Base-by-base conservation (phyloP, 257 asterid genomes). In the Paulownia fortunei region DNA sequence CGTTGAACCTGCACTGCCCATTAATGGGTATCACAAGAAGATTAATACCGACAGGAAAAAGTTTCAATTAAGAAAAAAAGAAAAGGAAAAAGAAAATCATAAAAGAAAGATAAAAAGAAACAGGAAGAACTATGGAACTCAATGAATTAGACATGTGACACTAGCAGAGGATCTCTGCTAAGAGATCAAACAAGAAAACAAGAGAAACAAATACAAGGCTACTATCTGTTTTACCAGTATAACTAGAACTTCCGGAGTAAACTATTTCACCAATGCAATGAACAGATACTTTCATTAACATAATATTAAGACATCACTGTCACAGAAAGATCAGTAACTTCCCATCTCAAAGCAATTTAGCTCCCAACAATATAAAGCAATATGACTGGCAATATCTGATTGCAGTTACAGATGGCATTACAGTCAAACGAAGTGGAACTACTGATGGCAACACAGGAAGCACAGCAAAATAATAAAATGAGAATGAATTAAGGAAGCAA, bases 1-100 rank as follows among this genome's bases (percentile, higher is more conserved):
- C 99, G 63, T 87, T 87, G 88, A 90, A 96, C 90, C 99, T 96
- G 96, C 84, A 59, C 73, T 70, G 71, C 68, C 84, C 76, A 82
- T 76, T 78, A 83, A 74, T 23, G 52, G 69, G 59, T 58, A 70
- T 59, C 18, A 66, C 54, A 41, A 34, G 82, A 81, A 66, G 58
- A 74, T 76, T 18, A 69, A 46, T 51, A 72, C 42, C 51, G n/a
- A 46, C 34, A 18, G 59, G 68, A 49, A 49, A 39, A 63, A 36
- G 10, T n/a, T 37, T 19, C 21, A 27, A 11, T 55, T 6, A 36
- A 27, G 12, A 61, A 10, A 59, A 36, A n/a, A 42, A 51, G 12
- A 39, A 23, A 67, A 71, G n/a, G 4, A 21, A 49, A 49, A 71
- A 21, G n/a, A 36, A 80, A 24, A 21, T 30, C 47, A 63, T 51